Evolutionary conservation across 805 yeast species (phyloP).

Genomic region (Zygosaccharomyces bisporus): DNA sequence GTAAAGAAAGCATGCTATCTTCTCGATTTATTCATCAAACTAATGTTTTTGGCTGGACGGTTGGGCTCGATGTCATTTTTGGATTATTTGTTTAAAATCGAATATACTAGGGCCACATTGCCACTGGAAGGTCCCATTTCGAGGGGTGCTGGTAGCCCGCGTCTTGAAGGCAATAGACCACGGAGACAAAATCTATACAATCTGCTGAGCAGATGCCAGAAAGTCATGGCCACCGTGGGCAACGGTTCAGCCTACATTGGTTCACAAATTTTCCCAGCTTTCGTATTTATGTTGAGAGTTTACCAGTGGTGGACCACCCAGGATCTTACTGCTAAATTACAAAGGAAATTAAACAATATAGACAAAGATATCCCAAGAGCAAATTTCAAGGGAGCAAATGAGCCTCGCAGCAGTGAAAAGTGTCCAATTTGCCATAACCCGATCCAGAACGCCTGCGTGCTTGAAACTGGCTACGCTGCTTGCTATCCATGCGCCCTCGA

Average conservation of each 20-base stretch:
- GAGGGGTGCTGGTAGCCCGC: constrained; percentile 8
- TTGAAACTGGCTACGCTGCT: constrained; percentile 88
- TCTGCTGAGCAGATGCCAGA: constrained; percentile 18
- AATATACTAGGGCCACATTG: constrained; percentile 46
- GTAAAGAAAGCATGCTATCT: constrained; percentile 46
- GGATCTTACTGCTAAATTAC: constrained; percentile 59
- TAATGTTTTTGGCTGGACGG: constrained; percentile 64
- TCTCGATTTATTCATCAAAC: constrained; percentile 52
- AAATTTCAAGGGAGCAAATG: constrained; percentile 10
- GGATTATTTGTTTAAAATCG: constrained; percentile 57
- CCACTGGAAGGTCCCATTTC: constrained; percentile 14
- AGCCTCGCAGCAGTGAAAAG: constrained; percentile 4
- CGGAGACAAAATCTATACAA: constrained; percentile 35
- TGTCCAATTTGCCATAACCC: constrained; percentile 71
- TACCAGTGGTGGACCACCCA: constrained; percentile 92
- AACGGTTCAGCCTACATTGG: constrained; percentile 32
- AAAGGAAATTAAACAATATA: constrained; percentile 44
- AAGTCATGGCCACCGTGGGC: constrained; percentile 17
- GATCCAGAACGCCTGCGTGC: constrained; percentile 74
- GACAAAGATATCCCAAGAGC: constrained; percentile 41
- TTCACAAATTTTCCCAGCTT: constrained; percentile 63
- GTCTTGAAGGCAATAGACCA: constrained; percentile 23
- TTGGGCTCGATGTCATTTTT: constrained; percentile 59
- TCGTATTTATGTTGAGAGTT: constrained; percentile 76
- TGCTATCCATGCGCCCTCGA: constrained; percentile 83